Percentiles rank a stretch among this genome's conserved stretches.
These are phyloP conservation scores for Ophiobolus disseminans DNA, from an alignment of 2,329 filamentous ascomycete genomes.

Conservation along the genomic window DNA sequence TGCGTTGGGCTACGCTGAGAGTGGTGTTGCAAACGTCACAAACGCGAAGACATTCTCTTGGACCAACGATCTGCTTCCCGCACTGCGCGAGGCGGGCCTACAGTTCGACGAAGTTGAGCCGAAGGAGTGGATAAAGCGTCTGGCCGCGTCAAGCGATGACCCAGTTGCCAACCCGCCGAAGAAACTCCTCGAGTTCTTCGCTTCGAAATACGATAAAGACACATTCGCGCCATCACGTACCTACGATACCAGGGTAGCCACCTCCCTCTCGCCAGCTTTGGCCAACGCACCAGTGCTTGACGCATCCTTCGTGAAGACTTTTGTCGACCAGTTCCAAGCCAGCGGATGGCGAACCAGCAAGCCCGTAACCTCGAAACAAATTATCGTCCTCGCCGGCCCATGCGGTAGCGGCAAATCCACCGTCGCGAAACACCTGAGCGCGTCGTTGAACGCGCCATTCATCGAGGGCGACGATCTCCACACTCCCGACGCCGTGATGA, in stretches of 20 bases:
- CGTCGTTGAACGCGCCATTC: constrained; percentile 40
- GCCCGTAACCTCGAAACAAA: constrained; percentile 18
- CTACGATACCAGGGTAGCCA: constrained; percentile 24
- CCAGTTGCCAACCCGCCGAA: constrained; percentile 59
- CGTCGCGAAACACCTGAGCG: constrained; percentile 41
- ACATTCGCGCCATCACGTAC: constrained; percentile 17
- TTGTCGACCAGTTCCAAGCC: constrained; percentile 31
- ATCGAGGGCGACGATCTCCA: constrained; percentile 55
- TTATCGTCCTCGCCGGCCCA: constrained; percentile 50
- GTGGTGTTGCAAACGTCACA: constrained; percentile 60
- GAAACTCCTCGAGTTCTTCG: constrained; percentile 63
- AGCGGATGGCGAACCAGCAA: constrained; percentile 14
- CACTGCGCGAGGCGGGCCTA: constrained; percentile 53
- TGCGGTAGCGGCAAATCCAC: constrained; percentile 55
- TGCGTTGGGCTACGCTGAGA: constrained; percentile 22
- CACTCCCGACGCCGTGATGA: constrained; percentile 39
- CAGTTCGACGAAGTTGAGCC: constrained; percentile 34
- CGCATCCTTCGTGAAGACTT: constrained; percentile 21
- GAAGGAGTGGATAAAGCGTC: constrained; percentile 32
- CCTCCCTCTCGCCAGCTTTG: constrained; percentile 21
- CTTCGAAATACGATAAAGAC: constrained; percentile 57
- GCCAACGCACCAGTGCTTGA: constrained; percentile 21
- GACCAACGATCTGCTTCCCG: constrained; percentile 61
- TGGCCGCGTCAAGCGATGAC: constrained; percentile 57
- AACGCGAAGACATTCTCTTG: constrained; percentile 60